phyloP scores from a whole-genome alignment of 352 stramenopile species.

The Globisporangium orthogonon region DNA sequence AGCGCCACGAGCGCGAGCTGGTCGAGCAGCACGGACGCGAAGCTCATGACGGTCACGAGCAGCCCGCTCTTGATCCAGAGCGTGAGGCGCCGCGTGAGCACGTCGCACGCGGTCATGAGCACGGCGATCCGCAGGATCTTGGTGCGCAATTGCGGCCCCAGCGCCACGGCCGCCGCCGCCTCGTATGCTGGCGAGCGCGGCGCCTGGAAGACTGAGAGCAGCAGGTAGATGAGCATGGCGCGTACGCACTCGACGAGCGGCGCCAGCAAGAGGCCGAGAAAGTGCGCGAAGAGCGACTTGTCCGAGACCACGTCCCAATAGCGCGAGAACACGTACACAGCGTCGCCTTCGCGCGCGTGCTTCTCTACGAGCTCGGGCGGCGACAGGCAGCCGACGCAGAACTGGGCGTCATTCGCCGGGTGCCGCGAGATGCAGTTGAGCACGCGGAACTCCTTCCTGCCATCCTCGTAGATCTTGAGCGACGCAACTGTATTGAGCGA shows the following conservation, averaged over 20 bases:
- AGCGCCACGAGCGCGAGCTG: slow-evolving; percentile 47
- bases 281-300: slow-evolving; percentile 62
- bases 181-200: background rate
- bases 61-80: slow-evolving; percentile 74
- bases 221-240: slow-evolving; percentile 56
- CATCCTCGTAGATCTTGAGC: slow-evolving; percentile 50
- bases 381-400: slow-evolving; percentile 62
- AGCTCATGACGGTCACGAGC: slow-evolving; percentile 64
- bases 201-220: slow-evolving; percentile 50
- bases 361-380: slow-evolving; percentile 32
- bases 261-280: slow-evolving; percentile 48
- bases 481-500: slow-evolving; percentile 37
- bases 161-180: background rate
- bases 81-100: slow-evolving; percentile 45
- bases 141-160: slow-evolving; percentile 18
- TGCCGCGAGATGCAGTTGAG: slow-evolving; percentile 64
- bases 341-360: slow-evolving; percentile 15
- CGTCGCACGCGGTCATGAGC: slow-evolving; percentile 51
- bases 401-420: slow-evolving; percentile 23
- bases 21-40: slow-evolving; percentile 63
- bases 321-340: slow-evolving; percentile 79
- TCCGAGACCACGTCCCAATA: slow-evolving; percentile 81
- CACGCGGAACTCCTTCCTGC: slow-evolving; percentile 73
- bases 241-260: slow-evolving; percentile 61
- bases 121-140: slow-evolving; percentile 40